A percentile compares a stretch with the other conserved stretches of the same genome.
These are phyloP conservation scores for Pisolithus thermaeus DNA, from an alignment of 1,284 basidiomycete genomes.

Conservation along the genomic window DNA sequence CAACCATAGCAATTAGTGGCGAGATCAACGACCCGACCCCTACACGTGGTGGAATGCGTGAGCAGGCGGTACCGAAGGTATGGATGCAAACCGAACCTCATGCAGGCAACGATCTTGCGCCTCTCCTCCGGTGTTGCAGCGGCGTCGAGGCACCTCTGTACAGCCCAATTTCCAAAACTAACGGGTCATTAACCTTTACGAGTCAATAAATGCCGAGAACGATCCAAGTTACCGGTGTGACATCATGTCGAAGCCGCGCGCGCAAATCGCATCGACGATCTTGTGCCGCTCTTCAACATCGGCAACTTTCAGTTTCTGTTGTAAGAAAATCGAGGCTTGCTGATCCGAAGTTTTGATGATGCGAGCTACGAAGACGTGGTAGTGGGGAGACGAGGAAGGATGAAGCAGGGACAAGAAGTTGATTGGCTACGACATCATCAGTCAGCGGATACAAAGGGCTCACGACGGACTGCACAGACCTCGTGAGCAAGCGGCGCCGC, in stretches of 20 bases:
- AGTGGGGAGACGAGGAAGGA: constrained; percentile 75
- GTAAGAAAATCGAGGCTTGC: constrained; percentile 81
- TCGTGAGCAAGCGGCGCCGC: constrained; percentile 32
- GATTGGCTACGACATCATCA: constrained; percentile 53
- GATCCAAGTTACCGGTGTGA: constrained; percentile 57
- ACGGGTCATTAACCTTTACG: constrained; percentile 6
- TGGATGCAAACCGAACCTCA: constrained; percentile 48
- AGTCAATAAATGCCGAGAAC: constrained; percentile 1
- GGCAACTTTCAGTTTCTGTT: constrained; percentile 81
- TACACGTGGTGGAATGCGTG: constrained; percentile 23
- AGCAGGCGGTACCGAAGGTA: neutral
- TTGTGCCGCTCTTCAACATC: constrained; percentile 70
- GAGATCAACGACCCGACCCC: constrained; percentile 74
- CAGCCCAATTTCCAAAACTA: constrained; percentile 84
- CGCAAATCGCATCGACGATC: constrained; percentile 78
- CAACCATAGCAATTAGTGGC: constrained; percentile 84
- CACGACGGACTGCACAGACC: constrained; percentile 20
- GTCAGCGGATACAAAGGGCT: neutral
- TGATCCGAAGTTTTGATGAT: constrained; percentile 84
- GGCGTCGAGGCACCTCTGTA: constrained; percentile 75
- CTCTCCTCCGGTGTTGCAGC: constrained; percentile 65
- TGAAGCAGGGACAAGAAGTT: constrained; percentile 79
- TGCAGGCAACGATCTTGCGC: constrained; percentile 72
- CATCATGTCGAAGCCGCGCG: constrained; percentile 83
- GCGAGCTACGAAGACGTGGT: constrained; percentile 69